Evolutionary conservation across 2,329 filamentous ascomycete species (phyloP).

Genomic region (Apiospora koreana): DNA sequence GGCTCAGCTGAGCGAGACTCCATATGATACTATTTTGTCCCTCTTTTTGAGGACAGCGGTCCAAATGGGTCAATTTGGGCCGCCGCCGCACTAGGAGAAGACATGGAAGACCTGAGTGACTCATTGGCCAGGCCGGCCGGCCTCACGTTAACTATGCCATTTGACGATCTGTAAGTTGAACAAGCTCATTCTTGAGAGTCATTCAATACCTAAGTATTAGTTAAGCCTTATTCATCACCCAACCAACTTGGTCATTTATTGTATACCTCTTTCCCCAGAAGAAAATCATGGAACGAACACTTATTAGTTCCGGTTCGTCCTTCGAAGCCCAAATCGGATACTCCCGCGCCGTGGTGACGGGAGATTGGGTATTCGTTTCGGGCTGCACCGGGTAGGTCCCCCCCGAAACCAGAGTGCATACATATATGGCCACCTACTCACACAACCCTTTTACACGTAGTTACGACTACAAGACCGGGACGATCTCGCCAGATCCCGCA

Average conservation of each 20-base stretch:
- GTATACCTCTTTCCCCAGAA: not conserved
- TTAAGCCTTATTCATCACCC: no score
- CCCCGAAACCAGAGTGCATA: no score
- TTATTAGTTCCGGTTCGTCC: slow-evolving; percentile 50
- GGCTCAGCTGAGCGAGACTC: not conserved
- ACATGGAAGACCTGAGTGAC: not conserved
- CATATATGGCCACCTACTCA: no score
- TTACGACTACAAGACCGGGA: slow-evolving; percentile 51
- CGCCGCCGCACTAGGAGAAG: not conserved
- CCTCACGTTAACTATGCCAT: not conserved
- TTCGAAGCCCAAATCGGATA: slow-evolving; percentile 57
- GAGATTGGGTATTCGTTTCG: slow-evolving; percentile 54
- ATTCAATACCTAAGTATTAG: no score
- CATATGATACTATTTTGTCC: not conserved
- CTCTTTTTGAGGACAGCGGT: not conserved
- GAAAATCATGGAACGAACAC: slow-evolving; percentile 33
- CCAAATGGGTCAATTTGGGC: not conserved
- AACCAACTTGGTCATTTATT: not conserved
- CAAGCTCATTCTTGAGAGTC: not conserved
- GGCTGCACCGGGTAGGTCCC: slow-evolving; percentile 52
- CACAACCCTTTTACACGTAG: slow-evolving; percentile 27
- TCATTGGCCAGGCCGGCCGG: not conserved
- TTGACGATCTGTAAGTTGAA: not conserved
- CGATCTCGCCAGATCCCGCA: slow-evolving; percentile 45
- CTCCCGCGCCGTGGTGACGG: slow-evolving; percentile 53